Conservation (phyloP, 2,329 filamentous ascomycete genomes). For the Dothidotthia symphoricarpi region DNA sequence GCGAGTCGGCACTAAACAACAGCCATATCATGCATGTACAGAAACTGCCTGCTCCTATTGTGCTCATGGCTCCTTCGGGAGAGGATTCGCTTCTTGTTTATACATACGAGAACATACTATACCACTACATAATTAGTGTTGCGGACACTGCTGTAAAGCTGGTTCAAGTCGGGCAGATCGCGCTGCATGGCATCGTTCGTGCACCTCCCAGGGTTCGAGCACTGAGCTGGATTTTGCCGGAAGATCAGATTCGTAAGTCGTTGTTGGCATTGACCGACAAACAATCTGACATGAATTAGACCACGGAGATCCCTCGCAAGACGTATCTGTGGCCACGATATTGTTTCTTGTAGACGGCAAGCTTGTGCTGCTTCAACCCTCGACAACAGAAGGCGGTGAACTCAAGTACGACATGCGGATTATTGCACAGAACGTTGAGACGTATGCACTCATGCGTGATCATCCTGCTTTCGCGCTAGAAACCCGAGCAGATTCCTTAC, state of each 20-base stretch:
- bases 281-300: constrained; percentile 42
- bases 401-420: constrained; percentile 98
- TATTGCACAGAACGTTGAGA: constrained; percentile 93
- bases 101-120: constrained; percentile 92
- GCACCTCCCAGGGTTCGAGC: constrained; percentile 89
- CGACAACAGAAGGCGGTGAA: constrained; percentile 74
- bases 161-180: constrained; percentile 95
- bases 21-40: constrained; percentile 73
- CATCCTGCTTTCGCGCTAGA: constrained; percentile 58
- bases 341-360: constrained; percentile 97
- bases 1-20: constrained; percentile 75
- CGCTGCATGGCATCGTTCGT: constrained; percentile 92
- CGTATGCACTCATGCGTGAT: constrained; percentile 89
- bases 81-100: constrained; percentile 95
- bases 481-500: constrained; percentile 49
- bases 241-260: constrained; percentile 71
- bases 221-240: constrained; percentile 92
- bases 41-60: constrained; percentile 78
- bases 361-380: constrained; percentile 85
- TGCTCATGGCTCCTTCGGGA: constrained; percentile 82
- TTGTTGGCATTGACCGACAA: not conserved
- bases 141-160: constrained; percentile 70
- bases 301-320: constrained; percentile 91
- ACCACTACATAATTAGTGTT: constrained; percentile 86
- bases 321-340: constrained; percentile 89